phyloP scores from a whole-genome alignment of 768 basidiomycete species.

The Leccinellum rugosiceps region DNA sequence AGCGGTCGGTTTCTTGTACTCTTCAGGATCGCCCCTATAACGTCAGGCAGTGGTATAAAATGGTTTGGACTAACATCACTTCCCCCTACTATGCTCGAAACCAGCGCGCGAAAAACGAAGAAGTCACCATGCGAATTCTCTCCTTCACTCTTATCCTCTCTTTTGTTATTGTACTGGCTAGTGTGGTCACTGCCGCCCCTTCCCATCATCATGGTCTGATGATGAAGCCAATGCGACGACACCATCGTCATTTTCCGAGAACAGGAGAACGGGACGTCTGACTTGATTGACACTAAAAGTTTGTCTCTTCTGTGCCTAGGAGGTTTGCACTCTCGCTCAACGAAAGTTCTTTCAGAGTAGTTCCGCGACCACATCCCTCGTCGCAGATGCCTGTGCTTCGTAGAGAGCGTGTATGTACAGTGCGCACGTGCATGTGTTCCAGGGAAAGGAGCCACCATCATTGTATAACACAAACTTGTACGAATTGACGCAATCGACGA shows the following conservation, averaged over 20 bases:
- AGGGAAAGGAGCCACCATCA: neutral
- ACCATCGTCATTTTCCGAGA: neutral
- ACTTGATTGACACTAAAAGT: neutral
- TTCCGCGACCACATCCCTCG: neutral
- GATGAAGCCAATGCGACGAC: neutral
- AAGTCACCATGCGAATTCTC: slow-evolving; percentile 5
- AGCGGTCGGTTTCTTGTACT: neutral
- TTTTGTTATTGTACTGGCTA: neutral
- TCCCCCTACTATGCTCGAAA: neutral
- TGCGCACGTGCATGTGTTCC: neutral
- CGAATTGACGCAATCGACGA: neutral
- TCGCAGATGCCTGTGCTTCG: neutral
- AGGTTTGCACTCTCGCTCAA: neutral
- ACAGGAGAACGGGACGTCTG: neutral
- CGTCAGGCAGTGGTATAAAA: slow-evolving; percentile 6
- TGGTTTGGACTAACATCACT: neutral
- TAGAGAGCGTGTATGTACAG: neutral
- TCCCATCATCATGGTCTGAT: neutral
- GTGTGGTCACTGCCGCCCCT: slow-evolving; percentile 1
- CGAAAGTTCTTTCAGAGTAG: slow-evolving; percentile 2
- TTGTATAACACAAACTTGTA: neutral
- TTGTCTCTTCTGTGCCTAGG: neutral
- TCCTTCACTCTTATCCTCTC: slow-evolving; percentile 1
- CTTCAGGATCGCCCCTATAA: neutral
- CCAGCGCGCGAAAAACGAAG: neutral